These are phyloP conservation scores for Teratosphaeria viscida DNA, from an alignment of 2,329 filamentous ascomycete species.

Conservation along the genomic window DNA sequence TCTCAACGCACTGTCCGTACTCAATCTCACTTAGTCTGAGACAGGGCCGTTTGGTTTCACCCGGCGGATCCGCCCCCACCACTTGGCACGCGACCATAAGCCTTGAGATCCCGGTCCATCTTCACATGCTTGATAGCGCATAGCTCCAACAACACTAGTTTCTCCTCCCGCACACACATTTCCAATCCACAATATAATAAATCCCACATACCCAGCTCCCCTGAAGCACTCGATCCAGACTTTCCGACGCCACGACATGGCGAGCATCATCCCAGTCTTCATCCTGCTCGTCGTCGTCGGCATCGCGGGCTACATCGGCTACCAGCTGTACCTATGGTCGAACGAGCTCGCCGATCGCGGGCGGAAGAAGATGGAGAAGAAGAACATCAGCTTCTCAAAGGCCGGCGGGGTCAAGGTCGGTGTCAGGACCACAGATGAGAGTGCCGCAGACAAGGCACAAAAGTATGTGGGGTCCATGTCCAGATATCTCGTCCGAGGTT, in stretches of 20 bases:
- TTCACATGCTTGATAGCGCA: not conserved
- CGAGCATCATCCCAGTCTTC: slow-evolving; percentile 51
- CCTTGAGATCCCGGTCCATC: not conserved
- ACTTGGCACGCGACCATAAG: not conserved
- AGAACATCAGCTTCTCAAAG: slow-evolving; percentile 65
- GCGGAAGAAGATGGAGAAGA: slow-evolving; percentile 60
- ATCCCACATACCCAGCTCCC: not conserved
- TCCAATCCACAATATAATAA: not conserved
- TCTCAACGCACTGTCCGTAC: not conserved
- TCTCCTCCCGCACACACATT: not conserved
- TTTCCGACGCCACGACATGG: not conserved
- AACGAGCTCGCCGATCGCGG: slow-evolving; percentile 56
- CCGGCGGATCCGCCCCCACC: not conserved
- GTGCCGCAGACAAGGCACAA: slow-evolving; percentile 65
- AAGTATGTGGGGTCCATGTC: slow-evolving; percentile 23
- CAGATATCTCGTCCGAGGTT: not conserved
- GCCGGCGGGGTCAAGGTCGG: slow-evolving; percentile 61
- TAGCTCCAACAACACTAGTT: not conserved
- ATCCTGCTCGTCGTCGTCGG: slow-evolving; percentile 51
- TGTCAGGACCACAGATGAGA: slow-evolving; percentile 58
- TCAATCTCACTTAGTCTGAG: not conserved
- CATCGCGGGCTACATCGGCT: slow-evolving; percentile 53
- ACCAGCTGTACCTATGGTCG: slow-evolving; percentile 59
- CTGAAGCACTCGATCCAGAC: not conserved
- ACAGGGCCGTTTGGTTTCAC: not conserved